A percentile compares a stretch with the other conserved stretches of the same genome.
Conservation (phyloP, 1,284 basidiomycete species). For the Irpex sp. region DNA sequence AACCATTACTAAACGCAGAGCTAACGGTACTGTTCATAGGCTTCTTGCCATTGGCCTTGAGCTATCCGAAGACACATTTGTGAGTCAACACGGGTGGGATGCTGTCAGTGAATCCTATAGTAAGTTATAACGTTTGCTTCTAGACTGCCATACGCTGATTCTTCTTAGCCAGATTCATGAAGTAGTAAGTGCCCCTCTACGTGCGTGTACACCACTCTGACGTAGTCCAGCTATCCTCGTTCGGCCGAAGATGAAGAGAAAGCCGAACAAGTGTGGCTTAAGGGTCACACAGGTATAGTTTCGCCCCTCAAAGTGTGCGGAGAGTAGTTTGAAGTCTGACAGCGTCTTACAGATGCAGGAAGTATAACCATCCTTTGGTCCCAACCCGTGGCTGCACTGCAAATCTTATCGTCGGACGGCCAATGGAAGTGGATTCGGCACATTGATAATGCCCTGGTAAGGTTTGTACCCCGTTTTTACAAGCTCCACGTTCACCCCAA, state of each 20-base stretch:
- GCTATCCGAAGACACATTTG: conserved; percentile 33
- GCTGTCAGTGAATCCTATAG: conserved; percentile 28
- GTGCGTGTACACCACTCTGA: not conserved
- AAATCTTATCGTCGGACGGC: conserved; percentile 47
- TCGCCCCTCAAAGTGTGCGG: not conserved
- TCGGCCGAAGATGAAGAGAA: conserved; percentile 51
- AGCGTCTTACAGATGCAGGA: conserved; percentile 42
- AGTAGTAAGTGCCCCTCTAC: conserved; percentile 35
- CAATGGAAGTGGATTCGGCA: conserved; percentile 59
- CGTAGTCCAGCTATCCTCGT: conserved; percentile 34
- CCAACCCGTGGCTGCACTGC: conserved; percentile 57
- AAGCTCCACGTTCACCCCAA: not conserved
- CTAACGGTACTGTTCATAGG: conserved; percentile 23
- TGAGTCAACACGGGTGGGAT: conserved; percentile 27
- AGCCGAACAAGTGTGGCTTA: conserved; percentile 55
- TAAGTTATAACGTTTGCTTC: conserved; percentile 5
- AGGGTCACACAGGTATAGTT: conserved; percentile 54
- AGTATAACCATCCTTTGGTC: conserved; percentile 57
- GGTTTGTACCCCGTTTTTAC: conserved; percentile 6
- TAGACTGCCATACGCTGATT: not conserved
- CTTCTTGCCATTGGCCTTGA: conserved; percentile 38
- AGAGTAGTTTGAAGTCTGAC: not conserved
- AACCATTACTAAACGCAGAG: not conserved
- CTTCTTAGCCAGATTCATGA: conserved; percentile 48
- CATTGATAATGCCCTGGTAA: conserved; percentile 55